Percentiles rank a stretch among this genome's conserved stretches.
These are phyloP conservation scores for Clitopilus hobsonii DNA, from an alignment of 768 basidiomycete genomes.

Conservation along the genomic window DNA sequence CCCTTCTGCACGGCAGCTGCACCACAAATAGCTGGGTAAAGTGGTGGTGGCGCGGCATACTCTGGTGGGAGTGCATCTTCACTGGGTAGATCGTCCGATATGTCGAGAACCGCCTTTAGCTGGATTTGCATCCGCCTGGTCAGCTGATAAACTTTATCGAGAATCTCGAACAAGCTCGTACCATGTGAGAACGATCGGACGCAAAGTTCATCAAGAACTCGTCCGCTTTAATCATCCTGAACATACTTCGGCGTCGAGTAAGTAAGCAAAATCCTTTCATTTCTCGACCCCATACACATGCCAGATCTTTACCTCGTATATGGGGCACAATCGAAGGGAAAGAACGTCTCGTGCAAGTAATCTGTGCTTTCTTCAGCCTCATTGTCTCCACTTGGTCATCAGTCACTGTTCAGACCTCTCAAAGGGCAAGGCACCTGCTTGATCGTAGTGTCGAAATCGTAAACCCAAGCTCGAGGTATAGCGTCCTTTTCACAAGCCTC, in stretches of 20 bases:
- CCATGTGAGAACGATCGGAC: slow-evolving; percentile 78
- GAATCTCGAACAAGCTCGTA: slow-evolving; percentile 19
- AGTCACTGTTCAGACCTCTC: not conserved
- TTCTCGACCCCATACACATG: not conserved
- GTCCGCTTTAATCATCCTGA: slow-evolving; percentile 53
- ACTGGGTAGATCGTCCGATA: not conserved
- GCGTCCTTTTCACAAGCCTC: not conserved
- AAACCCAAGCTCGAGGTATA: slow-evolving; percentile 41
- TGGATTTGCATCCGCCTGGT: not conserved
- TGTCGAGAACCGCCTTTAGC: slow-evolving; percentile 1
- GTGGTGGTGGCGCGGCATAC: slow-evolving; percentile 45
- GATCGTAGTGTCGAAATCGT: slow-evolving; percentile 62
- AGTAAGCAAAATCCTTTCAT: not conserved
- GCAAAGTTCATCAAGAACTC: slow-evolving; percentile 58
- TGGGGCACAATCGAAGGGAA: slow-evolving; percentile 7
- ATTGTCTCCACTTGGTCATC: not conserved
- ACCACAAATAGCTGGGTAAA: slow-evolving; percentile 47
- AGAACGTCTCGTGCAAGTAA: slow-evolving; percentile 27
- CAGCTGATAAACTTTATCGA: not conserved
- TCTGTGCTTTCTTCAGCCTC: slow-evolving; percentile 21
- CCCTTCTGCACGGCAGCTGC: slow-evolving; percentile 29
- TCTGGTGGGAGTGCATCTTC: not conserved
- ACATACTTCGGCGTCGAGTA: slow-evolving; percentile 37
- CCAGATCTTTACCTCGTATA: slow-evolving; percentile 52
- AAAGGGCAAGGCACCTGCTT: slow-evolving; percentile 1